Evolutionary conservation across 331 rosid species (phyloP), one percentile per base, ranked within the genome.

Genomic region (Malus hybrid): DNA sequence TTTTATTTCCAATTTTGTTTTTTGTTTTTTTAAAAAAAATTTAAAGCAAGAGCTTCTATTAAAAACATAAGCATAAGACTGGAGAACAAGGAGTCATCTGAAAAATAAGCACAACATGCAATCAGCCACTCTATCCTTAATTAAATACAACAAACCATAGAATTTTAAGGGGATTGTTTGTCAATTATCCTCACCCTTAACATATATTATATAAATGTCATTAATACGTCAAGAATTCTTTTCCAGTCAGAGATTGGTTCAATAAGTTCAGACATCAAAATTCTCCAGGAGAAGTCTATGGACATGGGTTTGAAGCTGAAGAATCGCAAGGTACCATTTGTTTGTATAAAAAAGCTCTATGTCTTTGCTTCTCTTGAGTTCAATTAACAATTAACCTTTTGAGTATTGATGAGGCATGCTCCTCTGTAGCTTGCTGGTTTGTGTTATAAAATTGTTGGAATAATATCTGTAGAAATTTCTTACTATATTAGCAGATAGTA

Each of bases 211-310:
- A 46, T 74, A 65, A 74, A 32, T 44, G 28, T 48, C 4, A 33
- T 6, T 74, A 29, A 70, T 42, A 24, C 19, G 29, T 72, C 11
- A n/a, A 22, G 16, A 78, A 64, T 52, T 83, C 56, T 70, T 73
- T n/a, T 56, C 80, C 93, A 93, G 97, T 71, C 82, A 52, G 97
- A 94, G 83, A 94, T 94, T 85, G 99, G 99, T 82, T 90, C 96
- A 36, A 90, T 90, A 63, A 88, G 96, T 81, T 86, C 93, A 58
- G 97, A 94, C 84, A 94, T 94, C 78, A 94, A 90, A 78, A 82
- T 94, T 77, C 97, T 94, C 70, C 99, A 94, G 75, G 97, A 92
- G 91, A 94, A 92, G 86, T 94, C 99, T 75, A 88, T 92, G 95
- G 99, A 92, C 80, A 94, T 94, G 97, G 96, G 97, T 66, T 79